Conservation (phyloP, 768 basidiomycete species). For the Podaxis sp. region DNA sequence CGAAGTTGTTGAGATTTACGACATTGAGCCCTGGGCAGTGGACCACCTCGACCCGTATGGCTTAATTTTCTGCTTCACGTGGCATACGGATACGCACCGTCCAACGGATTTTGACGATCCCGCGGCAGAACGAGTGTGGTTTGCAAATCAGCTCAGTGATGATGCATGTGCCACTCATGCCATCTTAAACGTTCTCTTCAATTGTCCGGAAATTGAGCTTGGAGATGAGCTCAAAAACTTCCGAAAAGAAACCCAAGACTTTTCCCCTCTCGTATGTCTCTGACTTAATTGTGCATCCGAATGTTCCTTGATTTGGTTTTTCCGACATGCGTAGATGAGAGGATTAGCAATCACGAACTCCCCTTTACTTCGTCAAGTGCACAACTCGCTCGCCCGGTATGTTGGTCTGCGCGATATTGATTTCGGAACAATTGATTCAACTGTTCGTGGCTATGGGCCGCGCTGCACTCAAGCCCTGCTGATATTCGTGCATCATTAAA, state of each 20-base stretch:
- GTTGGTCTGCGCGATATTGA: slow-evolving; percentile 14
- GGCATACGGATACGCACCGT: slow-evolving; percentile 47
- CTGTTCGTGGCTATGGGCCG: slow-evolving; percentile 8
- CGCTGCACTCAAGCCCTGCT: slow-evolving; percentile 40
- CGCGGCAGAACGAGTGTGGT: slow-evolving; percentile 59
- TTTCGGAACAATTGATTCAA: neutral
- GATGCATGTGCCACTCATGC: slow-evolving; percentile 67
- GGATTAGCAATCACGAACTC: slow-evolving; percentile 61
- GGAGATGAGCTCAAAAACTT: slow-evolving; percentile 44
- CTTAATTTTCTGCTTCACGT: slow-evolving; percentile 63
- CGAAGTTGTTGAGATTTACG: slow-evolving; percentile 58
- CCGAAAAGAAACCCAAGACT: slow-evolving; percentile 46
- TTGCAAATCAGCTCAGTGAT: slow-evolving; percentile 65
- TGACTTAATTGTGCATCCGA: slow-evolving; percentile 4
- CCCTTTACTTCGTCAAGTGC: slow-evolving; percentile 49
- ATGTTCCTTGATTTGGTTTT: neutral
- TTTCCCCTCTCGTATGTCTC: slow-evolving; percentile 54
- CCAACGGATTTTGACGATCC: slow-evolving; percentile 49
- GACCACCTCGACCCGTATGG: slow-evolving; percentile 57
- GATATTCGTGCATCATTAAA: slow-evolving; percentile 55
- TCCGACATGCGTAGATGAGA: slow-evolving; percentile 45
- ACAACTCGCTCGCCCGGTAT: slow-evolving; percentile 61
- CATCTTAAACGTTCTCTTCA: slow-evolving; percentile 57
- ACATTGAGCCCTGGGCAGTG: slow-evolving; percentile 63
- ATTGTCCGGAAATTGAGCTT: slow-evolving; percentile 50